Conservation (phyloP, 2,329 filamentous ascomycete genomes). For the Teratosphaeria viscida region DNA sequence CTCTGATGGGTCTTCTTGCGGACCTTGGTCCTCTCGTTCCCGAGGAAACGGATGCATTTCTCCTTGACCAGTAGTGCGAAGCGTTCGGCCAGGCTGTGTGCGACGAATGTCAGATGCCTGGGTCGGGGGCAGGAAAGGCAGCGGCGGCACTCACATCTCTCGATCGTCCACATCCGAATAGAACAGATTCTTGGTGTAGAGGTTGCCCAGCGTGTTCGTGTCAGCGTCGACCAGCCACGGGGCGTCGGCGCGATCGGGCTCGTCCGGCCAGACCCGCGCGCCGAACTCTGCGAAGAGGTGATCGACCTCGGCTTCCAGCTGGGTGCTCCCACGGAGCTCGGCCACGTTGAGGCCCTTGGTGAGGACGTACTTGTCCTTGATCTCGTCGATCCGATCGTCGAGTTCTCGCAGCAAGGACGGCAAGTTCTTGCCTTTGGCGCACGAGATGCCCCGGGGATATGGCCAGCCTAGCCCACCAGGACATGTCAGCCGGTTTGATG, state of each 20-base stretch:
- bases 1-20: not conserved
- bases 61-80: not conserved
- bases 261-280: not conserved
- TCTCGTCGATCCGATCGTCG: not conserved
- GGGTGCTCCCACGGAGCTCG: not conserved
- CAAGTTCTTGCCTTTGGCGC: not conserved
- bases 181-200: not conserved
- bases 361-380: not conserved
- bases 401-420: not conserved
- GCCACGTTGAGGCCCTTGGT: not conserved
- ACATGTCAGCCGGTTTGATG: not conserved
- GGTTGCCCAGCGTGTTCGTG: not conserved
- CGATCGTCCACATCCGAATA: not conserved
- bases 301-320: not conserved
- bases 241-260: not conserved
- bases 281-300: not conserved
- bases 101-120: not conserved
- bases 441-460: not conserved
- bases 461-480: not conserved
- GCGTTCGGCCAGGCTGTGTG: not conserved
- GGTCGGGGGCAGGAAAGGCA: not conserved
- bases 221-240: not conserved
- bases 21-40: not conserved
- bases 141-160: not conserved
- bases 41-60: constrained; percentile 1